Evolutionary conservation across 225 moss, liverwort and hornwort genomes (phyloP), one percentile per base, ranked within the genome.

Genomic region (Pleurozium schreberi): DNA sequence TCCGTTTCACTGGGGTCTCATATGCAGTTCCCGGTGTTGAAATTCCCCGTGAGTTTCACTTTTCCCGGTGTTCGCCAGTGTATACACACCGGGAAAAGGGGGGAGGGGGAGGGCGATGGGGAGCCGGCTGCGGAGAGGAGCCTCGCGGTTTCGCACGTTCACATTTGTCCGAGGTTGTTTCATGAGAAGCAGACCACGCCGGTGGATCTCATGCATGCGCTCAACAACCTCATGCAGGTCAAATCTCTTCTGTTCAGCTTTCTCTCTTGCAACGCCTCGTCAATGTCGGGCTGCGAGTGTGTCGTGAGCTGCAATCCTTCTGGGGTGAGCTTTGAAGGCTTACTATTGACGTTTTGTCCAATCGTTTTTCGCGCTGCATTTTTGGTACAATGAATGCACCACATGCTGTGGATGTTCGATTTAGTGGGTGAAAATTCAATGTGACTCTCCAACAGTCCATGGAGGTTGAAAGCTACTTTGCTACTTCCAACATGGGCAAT

Each of bases 171-270:
- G 12, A 19, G 85, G 58, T 87, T 93, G 90, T 92, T 66, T 71
- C 92, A 93, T 77, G 92, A 92, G 90, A 89, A 85, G 83, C 87
- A 88, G 88, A 90, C 58, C 73, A 40, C 84, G 47, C 87, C 87
- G 47, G 75, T 89, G 75, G 89, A 89, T 88, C 92, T 91, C 69
- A 86, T 92, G 90, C 90, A 93, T 76, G 92, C 89, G 79, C 50
- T 92, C 88, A 92, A 93, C 68, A 92, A 89, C 69, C 89, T 93
- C 88, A 85, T 93, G 92, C 90, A 89, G 92, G 92, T 90, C 88
- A 10, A n/a, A 80, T 28, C 47, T 40, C 26, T 81, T 49, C 77
- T 59, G 8, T 55, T 69, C 8, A 61, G 18, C 25, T 79, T 40
- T 30, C 70, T 64, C 40, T 60, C 80, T 57, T 45, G 4, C 45